Evolutionary conservation across 208 protist species (phyloP), one percentile per base, ranked within the genome.

Genomic region (Wallacemonas sp.): DNA sequence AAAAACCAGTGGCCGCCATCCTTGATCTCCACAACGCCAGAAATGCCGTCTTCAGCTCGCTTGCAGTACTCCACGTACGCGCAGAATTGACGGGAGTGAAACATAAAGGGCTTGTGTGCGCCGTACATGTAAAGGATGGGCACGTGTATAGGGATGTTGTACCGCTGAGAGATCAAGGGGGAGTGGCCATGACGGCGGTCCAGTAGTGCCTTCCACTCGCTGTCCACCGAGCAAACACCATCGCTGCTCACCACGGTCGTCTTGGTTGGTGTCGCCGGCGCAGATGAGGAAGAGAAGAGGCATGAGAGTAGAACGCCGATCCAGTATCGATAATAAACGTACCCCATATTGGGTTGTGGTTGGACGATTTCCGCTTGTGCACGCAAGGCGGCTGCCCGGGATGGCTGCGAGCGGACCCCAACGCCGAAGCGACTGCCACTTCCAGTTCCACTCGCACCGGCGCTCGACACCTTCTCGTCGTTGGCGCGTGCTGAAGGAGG

Each of bases 1-100:
- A 91, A 93, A 63, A 91, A 93, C 83, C 84, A 93, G 64, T 91
- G 83, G 0, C 83, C 83, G 1, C 78, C 83, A n/a, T 78, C 81
- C 30, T 77, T 66, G 19, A 93, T 66, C 44, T 71, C 66, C 1
- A 93, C 71, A 36, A 87, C 87, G 34, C 86, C 68, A 0, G 87
- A 93, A 15, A 86, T 79, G 26, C 84, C 84, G 58, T 93, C 83
- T 17, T 48, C 57, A 2, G 61, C 53, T 1, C 78, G 74, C 58
- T 86, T 88, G 29, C 73, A 66, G 1, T 76, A 59, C 26, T 71
- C 63, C 3, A 93, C 65, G 58, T 93, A 83, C 9, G 76, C 34
- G 33, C 74, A 78, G 81, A 84, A 93, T 68, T 87, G 67, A 8
- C 68, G 66, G 9, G 87, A 76, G 63, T 89, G 83, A 13, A 87